These are phyloP conservation scores for Cylindricascospora bacillispora DNA, from an alignment of 1,139 yeast genomes.

Conservation along the genomic window DNA sequence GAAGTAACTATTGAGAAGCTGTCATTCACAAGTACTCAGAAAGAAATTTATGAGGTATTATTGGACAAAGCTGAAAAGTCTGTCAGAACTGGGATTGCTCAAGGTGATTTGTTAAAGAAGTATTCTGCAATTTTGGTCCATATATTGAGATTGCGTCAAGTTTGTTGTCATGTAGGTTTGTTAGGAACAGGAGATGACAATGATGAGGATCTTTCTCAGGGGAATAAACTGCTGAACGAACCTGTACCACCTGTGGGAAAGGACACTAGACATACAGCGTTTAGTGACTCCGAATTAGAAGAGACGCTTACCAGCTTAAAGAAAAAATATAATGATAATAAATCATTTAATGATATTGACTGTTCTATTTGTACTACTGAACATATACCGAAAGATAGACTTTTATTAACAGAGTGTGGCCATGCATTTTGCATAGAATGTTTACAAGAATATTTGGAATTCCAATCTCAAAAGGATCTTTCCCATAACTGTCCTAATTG, in stretches of 20 bases:
- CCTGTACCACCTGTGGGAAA: conserved; percentile 5
- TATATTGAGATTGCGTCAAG: conserved; percentile 70
- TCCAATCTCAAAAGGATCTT: conserved; percentile 22
- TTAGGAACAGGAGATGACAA: conserved; percentile 30
- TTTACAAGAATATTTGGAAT: conserved; percentile 52
- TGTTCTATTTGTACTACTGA: conserved; percentile 76
- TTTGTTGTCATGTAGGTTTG: conserved; percentile 72
- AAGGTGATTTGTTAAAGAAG: conserved; percentile 59
- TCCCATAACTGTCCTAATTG: conserved; percentile 48
- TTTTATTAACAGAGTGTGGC: conserved; percentile 65
- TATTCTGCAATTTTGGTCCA: conserved; percentile 77
- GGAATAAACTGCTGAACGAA: conserved; percentile 23
- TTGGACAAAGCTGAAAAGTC: conserved; percentile 56
- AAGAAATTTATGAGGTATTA: conserved; percentile 54
- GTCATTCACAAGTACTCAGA: conserved; percentile 54
- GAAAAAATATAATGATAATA: conserved; percentile 20
- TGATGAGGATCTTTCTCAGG: conserved; percentile 28
- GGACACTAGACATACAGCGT: conserved; percentile 2
- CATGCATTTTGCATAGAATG: conserved; percentile 72
- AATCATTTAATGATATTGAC: conserved; percentile 43
- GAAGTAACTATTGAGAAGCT: conserved; percentile 58
- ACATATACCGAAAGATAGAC: conserved; percentile 41
- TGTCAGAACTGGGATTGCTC: conserved; percentile 46
- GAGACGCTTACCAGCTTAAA: conserved; percentile 28
- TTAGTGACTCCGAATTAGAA: conserved; percentile 18